Evolutionary conservation across 2,329 filamentous ascomycete species (phyloP).

Genomic region (Fusarium chuoi): DNA sequence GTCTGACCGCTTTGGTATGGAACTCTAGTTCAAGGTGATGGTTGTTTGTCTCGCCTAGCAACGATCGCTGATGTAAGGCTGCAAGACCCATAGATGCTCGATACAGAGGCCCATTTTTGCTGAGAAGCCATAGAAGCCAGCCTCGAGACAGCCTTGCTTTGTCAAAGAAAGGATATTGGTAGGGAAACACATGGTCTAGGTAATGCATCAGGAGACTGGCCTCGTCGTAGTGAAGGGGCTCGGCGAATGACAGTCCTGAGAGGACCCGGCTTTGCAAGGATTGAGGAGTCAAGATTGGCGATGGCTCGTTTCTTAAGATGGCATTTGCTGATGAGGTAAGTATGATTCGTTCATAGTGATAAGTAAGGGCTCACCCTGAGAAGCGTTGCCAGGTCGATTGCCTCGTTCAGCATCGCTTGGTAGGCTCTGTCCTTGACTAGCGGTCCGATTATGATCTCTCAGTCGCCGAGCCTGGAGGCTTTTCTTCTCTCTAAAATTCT

Average conservation of each 20-base stretch:
- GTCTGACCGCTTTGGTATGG: neutral
- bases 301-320: fast-evolving
- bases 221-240: neutral
- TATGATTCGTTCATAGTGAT: no score
- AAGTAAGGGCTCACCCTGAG: fast-evolving
- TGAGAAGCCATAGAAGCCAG: neutral
- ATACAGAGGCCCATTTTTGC: neutral
- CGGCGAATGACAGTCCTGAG: neutral
- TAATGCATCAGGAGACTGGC: neutral
- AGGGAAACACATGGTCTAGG: neutral
- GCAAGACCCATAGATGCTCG: neutral
- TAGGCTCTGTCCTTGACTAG: fast-evolving
- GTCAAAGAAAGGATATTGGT: neutral
- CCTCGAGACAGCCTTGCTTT: neutral
- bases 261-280: neutral
- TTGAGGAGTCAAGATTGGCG: neutral
- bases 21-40: neutral
- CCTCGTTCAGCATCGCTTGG: fast-evolving
- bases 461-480: neutral
- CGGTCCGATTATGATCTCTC: neutral
- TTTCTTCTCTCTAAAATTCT: neutral
- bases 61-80: neutral
- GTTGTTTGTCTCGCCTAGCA: neutral
- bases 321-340: neutral
- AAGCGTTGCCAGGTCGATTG: fast-evolving